Evolutionary conservation across 2,329 filamentous ascomycete genomes (phyloP), one percentile per base, ranked within the genome.

Genomic region (Grosmannia penicillata): DNA sequence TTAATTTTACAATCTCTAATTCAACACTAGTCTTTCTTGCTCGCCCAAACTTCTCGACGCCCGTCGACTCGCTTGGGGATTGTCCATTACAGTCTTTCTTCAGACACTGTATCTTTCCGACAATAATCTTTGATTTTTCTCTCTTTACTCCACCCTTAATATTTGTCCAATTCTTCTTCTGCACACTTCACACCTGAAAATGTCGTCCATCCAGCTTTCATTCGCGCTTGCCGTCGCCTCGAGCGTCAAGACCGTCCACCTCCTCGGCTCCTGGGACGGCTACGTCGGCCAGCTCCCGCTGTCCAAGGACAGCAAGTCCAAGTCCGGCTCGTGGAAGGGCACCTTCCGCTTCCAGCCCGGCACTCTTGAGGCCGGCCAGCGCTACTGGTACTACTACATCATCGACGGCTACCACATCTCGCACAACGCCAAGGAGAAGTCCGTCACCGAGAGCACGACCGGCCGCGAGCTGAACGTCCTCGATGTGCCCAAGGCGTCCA

Each of bases 301-400:
- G 52, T 85, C 86, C 64, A 87, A 86, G 68, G 85, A 94, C 61
- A 78, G 75, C 66, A 65, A 69, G 55, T 73, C 79, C 63, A 94
- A 94, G 70, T 76, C 81, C 41, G 86, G 86, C 56, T 82, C 82
- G 51, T 96, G 89, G 86, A 83, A 87, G 60, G 91, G 89, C 56
- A 93, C 85, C 54, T 95, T 98, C 71, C 81, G 85, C 66, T 95
- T 98, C 68, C 82, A 91, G 65, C 81, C 80, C 57, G 65, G 75
- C 45, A 89, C 84, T 43, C 74, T 96, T 53, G 78, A 89, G 68
- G 70, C 84, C 52, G 86, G 89, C 58, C 78, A 84, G 59, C 80
- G 89, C 58, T 96, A 96, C 77, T 98, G 91, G 91, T 98, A 96
- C 78, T 98, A 98, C 77, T 98, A 95, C 73, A 95, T 96, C 77